These are phyloP conservation scores for Suhomyces terraborum DNA, from an alignment of 1,139 yeast genomes.

Conservation along the genomic window DNA sequence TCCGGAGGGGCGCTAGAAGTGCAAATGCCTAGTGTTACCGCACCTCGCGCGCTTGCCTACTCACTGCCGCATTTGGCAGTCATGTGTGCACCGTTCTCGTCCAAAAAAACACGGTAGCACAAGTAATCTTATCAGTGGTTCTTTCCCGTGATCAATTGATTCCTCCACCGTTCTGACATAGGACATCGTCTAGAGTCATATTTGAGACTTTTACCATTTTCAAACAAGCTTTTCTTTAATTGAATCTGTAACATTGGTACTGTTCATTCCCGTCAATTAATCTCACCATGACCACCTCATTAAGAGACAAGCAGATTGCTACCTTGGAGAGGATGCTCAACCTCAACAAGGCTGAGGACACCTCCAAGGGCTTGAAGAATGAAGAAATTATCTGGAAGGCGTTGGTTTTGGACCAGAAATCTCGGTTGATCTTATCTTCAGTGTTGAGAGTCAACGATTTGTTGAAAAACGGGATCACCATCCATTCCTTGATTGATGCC, in stretches of 20 bases:
- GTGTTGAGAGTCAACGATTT: constrained; percentile 89
- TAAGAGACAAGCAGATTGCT: constrained; percentile 44
- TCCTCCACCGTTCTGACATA: neutral
- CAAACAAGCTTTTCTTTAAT: neutral
- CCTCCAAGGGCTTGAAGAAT: constrained; percentile 48
- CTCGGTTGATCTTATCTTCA: constrained; percentile 84
- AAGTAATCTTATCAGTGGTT: neutral
- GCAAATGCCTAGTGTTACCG: too few species aligned
- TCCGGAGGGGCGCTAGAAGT: too few species aligned
- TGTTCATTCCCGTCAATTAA: neutral
- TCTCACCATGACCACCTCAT: constrained; percentile 11
- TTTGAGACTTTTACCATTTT: neutral
- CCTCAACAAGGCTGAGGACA: constrained; percentile 62
- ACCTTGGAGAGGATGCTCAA: constrained; percentile 82
- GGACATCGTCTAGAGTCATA: neutral
- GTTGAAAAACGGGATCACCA: constrained; percentile 84
- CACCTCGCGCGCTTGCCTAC: constrained; percentile 1
- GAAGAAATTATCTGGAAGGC: constrained; percentile 89
- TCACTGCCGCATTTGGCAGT: constrained; percentile 20
- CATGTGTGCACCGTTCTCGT: constrained; percentile 9
- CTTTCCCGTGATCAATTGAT: neutral
- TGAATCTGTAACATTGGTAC: neutral
- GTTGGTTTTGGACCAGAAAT: constrained; percentile 76
- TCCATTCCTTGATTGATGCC: constrained; percentile 72
- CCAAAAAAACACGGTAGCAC: constrained; percentile 8